Evolutionary conservation across 176 grass and related monocot species (phyloP).

Genomic region (Juncus effusus): DNA sequence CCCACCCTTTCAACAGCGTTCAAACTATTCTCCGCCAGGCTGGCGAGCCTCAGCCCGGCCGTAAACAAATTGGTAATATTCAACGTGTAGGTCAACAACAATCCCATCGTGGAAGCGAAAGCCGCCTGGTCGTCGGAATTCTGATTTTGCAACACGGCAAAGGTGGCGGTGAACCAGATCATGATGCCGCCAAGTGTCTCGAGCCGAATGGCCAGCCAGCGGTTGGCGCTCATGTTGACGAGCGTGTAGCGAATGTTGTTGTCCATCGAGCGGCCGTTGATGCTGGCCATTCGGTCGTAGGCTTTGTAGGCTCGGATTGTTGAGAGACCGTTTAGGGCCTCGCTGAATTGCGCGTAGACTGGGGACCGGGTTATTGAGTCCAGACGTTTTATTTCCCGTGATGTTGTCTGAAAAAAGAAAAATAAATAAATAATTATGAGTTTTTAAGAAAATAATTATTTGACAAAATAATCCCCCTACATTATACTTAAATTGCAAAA

Average conservation of each 20-base stretch:
- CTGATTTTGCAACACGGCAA: constrained; percentile 99
- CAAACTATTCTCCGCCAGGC: constrained; percentile 99
- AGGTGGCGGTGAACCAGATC: constrained; percentile 97
- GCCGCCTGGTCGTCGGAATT: constrained; percentile 78
- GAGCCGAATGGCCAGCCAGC: constrained; percentile 95
- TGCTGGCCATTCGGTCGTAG: constrained; percentile 92
- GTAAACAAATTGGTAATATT: constrained; percentile 96
- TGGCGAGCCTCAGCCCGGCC: constrained; percentile 74
- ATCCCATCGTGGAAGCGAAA: constrained; percentile 97
- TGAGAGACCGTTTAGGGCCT: constrained; percentile 94
- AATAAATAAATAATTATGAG: constrained; percentile 14
- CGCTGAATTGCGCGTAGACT: constrained; percentile 93
- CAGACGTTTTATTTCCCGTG: constrained; percentile 91
- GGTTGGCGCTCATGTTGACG: constrained; percentile 86
- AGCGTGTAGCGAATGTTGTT: constrained; percentile 96
- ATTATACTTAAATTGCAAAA: background rate
- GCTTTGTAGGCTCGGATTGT: constrained; percentile 96
- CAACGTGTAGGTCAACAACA: constrained; percentile 88
- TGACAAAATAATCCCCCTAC: background rate
- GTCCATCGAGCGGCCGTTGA: constrained; percentile 95
- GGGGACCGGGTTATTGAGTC: constrained; percentile 96
- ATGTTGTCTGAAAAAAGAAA: constrained; percentile 55
- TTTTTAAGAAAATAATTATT: too few species aligned
- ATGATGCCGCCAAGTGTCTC: constrained; percentile 95
- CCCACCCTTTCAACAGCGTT: constrained; percentile 94